Evolutionary conservation across 2,329 filamentous ascomycete genomes (phyloP), one percentile per base, ranked within the genome.

Genomic region (Fusarium armeniacum): DNA sequence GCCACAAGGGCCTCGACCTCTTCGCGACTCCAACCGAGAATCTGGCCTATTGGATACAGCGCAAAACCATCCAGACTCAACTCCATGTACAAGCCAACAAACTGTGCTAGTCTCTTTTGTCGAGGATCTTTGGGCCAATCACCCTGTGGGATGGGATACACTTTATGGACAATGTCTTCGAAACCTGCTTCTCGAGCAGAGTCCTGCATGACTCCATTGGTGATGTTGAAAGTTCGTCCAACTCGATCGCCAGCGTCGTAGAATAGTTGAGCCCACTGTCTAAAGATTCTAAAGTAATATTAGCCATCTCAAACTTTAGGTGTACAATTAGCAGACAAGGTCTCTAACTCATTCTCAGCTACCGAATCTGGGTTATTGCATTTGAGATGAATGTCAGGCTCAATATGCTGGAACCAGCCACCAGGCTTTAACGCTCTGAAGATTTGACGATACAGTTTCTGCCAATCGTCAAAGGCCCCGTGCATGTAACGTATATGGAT

Each of bases 401-500:
- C 67, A 3, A 69, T 59, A 6, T 69, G 67, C 12, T 70, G 65
- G 30, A 69, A 66, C 65, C 67, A 70, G 10, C 67, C 67, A 5
- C 67, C 67, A 10, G 67, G 67, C 28, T 70, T 70, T 13, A 70
- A 13, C 2, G 44, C 41, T 7, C 50, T 50, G 30, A 62, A 70
- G 24, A 70, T 62, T 15, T 70, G 67, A 18, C 30, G n/a, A 5
- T 70, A 70, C 11, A 70, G n/a, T 13, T 43, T 65, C 4, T 35
- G 28, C 65, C 56, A 70, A 16, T 70, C 41, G 6, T 70, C 57
- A 20, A 70, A 65, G 5, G 67, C 65, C 0, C 67, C 67, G 9
- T 69, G 67, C 67, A 70, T 69, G 18, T 70, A 70, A 3, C 67
- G 61, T 1, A 70, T 32, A 12, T 70, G 67, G 2, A 70, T 62